Percentiles rank a stretch among this genome's conserved stretches.
Conservation (phyloP, 768 basidiomycete species). For the Tylopilus intermedius region DNA sequence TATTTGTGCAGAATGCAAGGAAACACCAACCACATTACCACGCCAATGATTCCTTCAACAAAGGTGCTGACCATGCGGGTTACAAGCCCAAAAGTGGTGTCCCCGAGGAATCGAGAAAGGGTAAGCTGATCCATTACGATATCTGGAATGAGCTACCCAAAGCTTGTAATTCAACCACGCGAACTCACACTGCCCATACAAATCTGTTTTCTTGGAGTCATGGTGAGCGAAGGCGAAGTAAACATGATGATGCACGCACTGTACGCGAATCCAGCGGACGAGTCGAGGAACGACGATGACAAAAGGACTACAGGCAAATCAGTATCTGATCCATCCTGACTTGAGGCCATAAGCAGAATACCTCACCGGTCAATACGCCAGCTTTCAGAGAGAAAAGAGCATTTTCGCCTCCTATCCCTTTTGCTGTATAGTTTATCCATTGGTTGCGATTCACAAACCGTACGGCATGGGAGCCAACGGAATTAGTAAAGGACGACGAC, state of each 20-base stretch:
- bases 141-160: background rate
- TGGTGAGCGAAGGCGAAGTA: slow-evolving; percentile 4
- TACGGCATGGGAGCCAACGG: slow-evolving; percentile 44
- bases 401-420: slow-evolving; percentile 51
- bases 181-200: slow-evolving; percentile 64
- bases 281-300: slow-evolving; percentile 49
- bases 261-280: slow-evolving; percentile 54
- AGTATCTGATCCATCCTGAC: background rate
- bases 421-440: slow-evolving; percentile 28
- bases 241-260: slow-evolving; percentile 32
- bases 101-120: slow-evolving; percentile 65
- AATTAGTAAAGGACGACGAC: slow-evolving; percentile 50
- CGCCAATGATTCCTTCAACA: slow-evolving; percentile 56
- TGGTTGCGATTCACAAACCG: slow-evolving; percentile 36
- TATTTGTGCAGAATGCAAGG: background rate
- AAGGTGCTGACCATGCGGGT: slow-evolving; percentile 63
- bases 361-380: slow-evolving; percentile 54
- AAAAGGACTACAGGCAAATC: slow-evolving; percentile 42
- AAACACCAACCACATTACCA: slow-evolving; percentile 56
- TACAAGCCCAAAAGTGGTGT: slow-evolving; percentile 64
- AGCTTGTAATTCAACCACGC: background rate
- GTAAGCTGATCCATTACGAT: slow-evolving; percentile 77
- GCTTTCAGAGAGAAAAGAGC: slow-evolving; percentile 68
- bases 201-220: slow-evolving; percentile 49
- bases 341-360: background rate